phyloP scores from a whole-genome alignment of 305 asterid species.

The Rubia tinctorum region DNA sequence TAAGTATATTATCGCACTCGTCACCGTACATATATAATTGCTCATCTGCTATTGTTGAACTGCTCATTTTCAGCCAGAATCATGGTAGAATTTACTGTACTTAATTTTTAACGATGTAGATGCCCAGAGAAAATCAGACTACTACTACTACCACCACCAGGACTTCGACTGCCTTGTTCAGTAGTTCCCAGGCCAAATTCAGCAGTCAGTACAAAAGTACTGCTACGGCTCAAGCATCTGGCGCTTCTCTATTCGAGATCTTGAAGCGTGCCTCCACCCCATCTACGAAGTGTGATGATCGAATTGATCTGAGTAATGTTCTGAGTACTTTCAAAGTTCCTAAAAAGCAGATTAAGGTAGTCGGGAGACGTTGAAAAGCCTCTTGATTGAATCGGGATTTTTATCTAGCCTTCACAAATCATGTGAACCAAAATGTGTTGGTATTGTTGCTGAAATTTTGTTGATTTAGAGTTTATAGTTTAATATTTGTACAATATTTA shows the following conservation, averaged over 20 bases:
- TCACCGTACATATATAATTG: background rate
- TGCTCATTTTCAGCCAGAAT: background rate
- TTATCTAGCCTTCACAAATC: too few relatives aligned
- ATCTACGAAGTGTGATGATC: constrained; percentile 27
- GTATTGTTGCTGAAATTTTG: background rate
- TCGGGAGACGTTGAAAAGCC: constrained; percentile 40
- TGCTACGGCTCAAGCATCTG: constrained; percentile 34
- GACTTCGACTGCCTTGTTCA: constrained; percentile 36
- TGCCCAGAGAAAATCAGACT: constrained; percentile 39
- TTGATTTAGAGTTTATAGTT: background rate
- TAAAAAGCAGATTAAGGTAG: constrained; percentile 43
- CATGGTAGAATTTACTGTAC: background rate
- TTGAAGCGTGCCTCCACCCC: constrained; percentile 52
- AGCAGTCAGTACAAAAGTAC: constrained; percentile 31
- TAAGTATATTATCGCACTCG: constrained; percentile 30
- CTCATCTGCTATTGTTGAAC: constrained; percentile 5
- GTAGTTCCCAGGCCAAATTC: constrained; percentile 46
- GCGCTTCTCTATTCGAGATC: constrained; percentile 60
- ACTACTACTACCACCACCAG: constrained; percentile 23
- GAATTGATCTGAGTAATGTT: constrained; percentile 48
- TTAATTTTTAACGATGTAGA: constrained; percentile 34
- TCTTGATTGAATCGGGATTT: too few relatives aligned
- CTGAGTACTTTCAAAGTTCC: constrained; percentile 58
- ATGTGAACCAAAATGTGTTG: background rate
- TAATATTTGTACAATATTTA: too few relatives aligned